Percentiles rank a stretch among this genome's conserved stretches.
phyloP scores from a whole-genome alignment of 163 green algal species.

The Scenedesmus sp. region DNA sequence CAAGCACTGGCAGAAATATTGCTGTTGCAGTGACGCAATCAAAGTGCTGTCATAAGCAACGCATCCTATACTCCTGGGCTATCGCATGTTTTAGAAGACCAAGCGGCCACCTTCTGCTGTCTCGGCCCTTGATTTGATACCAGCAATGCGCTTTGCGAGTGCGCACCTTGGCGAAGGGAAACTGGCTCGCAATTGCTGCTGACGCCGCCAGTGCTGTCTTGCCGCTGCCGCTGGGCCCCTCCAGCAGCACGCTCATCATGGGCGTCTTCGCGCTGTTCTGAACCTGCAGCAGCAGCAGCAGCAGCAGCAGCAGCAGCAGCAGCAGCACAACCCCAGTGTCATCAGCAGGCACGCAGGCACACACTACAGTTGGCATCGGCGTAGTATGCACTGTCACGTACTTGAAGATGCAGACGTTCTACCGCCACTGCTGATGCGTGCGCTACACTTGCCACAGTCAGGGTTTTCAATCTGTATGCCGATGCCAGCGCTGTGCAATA shows the following conservation, averaged over 20 bases:
- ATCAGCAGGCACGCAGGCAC: neutral
- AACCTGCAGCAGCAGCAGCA: slow-evolving; percentile 64
- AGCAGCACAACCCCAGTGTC: neutral
- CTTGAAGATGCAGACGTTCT: too few relatives aligned
- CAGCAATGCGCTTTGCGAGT: neutral
- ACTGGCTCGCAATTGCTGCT: slow-evolving; percentile 87
- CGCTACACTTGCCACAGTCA: too few relatives aligned
- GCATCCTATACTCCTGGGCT: too few relatives aligned
- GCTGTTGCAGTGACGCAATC: too few relatives aligned
- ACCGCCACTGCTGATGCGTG: too few relatives aligned
- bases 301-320: neutral
- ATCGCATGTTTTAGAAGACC: too few relatives aligned
- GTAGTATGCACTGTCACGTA: too few relatives aligned
- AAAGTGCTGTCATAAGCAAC: too few relatives aligned
- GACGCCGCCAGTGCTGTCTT: slow-evolving; percentile 97
- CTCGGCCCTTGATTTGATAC: too few relatives aligned
- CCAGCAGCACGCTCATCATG: slow-evolving; percentile 85
- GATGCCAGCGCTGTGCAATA: neutral
- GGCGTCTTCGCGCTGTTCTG: slow-evolving; percentile 83
- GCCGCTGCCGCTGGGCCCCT: slow-evolving; percentile 84
- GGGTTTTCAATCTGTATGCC: too few relatives aligned
- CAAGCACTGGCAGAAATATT: too few relatives aligned
- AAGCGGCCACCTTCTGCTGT: too few relatives aligned
- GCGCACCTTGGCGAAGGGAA: slow-evolving; percentile 96
- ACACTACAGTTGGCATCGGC: neutral